Evolutionary conservation across 345 rosid genomes (phyloP), one percentile per base, ranked within the genome.

Genomic region (Eucalyptus marginata): DNA sequence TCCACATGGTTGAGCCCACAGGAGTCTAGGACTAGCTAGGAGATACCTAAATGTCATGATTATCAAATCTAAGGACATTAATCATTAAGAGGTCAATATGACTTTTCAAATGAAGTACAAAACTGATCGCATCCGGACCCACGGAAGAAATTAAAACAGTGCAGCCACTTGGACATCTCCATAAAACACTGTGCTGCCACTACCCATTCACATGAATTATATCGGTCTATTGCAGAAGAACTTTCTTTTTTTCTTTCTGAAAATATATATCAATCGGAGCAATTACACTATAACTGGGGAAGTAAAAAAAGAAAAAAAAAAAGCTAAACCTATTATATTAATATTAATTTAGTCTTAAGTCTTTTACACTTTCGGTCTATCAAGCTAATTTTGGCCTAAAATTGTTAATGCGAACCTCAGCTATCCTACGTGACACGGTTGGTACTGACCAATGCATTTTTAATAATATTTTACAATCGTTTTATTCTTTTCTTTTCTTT

Each of bases 321-420:
- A 51, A 51, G 1, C 24, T 36, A 56, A 4, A 56, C 7, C 6
- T 24, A 10, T 56, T 56, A 9, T 56, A 56, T 56, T 24, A 56
- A 25, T 56, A 56, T 56, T 4, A 4, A 22, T 56, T 56, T 56
- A 56, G 62, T 24, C 6, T 0, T 22, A 24, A 56, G 5, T 52
- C 25, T 20, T 52, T 52, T 52, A 52, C 24, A 18, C 24, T 3
- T 52, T n/a, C 20, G 7, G 3, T 14, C 2, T 1, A n/a, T n/a
- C 3, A 3, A 0, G 1, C 1, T 2, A 14, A 64, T 31, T 64
- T 29, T n/a, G 3, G 1, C 8, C 2, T 2, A 52, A 18, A 52
- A 52, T 52, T 0, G 0, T 52, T 52, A 7, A 52, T 0, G 0
- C 2, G 10, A 52, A 18, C 0, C 5, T 18, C 2, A 3, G 0